Evolutionary conservation across 2,329 filamentous ascomycete species (phyloP).

Genomic region (Aspergillus fijiensis): DNA sequence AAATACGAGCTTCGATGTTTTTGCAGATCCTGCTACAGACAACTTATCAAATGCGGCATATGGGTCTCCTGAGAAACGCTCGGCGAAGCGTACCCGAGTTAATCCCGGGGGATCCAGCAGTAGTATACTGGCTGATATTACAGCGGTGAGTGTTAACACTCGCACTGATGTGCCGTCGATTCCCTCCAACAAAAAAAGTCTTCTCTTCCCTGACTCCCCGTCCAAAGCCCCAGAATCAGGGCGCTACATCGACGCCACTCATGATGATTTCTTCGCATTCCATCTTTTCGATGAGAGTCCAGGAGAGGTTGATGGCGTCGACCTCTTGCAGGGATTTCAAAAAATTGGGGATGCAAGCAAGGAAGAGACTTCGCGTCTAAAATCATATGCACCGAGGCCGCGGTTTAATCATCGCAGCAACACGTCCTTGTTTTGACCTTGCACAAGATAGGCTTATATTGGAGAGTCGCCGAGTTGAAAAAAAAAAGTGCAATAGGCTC

Average conservation of each 20-base stretch:
- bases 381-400: slow-evolving; percentile 30
- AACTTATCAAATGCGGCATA: slow-evolving; percentile 40
- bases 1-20: slow-evolving; percentile 57
- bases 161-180: slow-evolving; percentile 37
- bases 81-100: slow-evolving; percentile 51
- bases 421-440: slow-evolving; percentile 33
- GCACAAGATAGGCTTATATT: not conserved
- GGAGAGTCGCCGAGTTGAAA: not conserved
- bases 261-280: slow-evolving; percentile 50
- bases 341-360: slow-evolving; percentile 45
- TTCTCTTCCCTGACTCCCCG: slow-evolving; percentile 42
- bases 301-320: slow-evolving; percentile 46
- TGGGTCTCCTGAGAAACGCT: slow-evolving; percentile 58
- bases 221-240: slow-evolving; percentile 37
- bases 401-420: slow-evolving; percentile 35
- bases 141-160: slow-evolving; percentile 38
- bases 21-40: slow-evolving; percentile 45
- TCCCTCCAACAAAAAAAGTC: slow-evolving; percentile 34
- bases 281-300: slow-evolving; percentile 47
- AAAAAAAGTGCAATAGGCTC: not conserved
- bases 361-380: slow-evolving; percentile 34
- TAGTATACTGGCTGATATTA: slow-evolving; percentile 51
- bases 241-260: slow-evolving; percentile 37
- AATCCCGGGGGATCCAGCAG: slow-evolving; percentile 51
- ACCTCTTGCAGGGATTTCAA: slow-evolving; percentile 49